phyloP scores from a whole-genome alignment of 1,284 basidiomycete species.

The Boletus smithii region DNA sequence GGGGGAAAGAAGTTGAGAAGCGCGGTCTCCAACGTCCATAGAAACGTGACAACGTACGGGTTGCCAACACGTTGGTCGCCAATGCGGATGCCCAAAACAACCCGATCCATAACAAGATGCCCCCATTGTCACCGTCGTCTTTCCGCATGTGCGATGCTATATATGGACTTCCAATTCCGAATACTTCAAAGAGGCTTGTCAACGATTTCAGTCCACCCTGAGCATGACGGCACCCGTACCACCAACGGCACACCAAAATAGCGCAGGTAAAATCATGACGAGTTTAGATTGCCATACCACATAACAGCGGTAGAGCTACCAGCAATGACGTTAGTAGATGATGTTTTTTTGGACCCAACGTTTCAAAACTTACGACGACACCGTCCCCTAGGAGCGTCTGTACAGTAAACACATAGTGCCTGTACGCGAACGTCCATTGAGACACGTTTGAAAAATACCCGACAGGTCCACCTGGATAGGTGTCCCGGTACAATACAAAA shows the following conservation, averaged over 20 bases:
- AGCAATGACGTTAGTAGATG: background rate
- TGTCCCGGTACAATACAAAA: constrained; percentile 4
- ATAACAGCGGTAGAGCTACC: constrained; percentile 3
- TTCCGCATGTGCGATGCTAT: background rate
- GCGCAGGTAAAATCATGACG: background rate
- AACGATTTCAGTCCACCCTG: background rate
- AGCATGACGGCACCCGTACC: background rate
- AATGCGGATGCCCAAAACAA: no score
- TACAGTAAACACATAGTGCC: constrained; percentile 30
- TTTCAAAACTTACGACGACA: constrained; percentile 22
- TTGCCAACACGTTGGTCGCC: background rate
- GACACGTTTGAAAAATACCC: constrained; percentile 28
- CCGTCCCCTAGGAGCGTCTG: constrained; percentile 37
- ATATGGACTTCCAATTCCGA: background rate
- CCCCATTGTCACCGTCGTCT: background rate
- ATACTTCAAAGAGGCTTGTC: background rate
- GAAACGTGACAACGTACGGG: background rate
- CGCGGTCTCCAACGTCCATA: no score
- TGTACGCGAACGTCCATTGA: constrained; percentile 31
- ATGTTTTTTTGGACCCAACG: background rate
- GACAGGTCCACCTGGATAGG: constrained; percentile 2
- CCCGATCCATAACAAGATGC: background rate
- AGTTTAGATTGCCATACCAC: no score
- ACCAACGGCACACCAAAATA: constrained; percentile 1
- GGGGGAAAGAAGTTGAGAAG: background rate